Base-by-base conservation (phyloP, 768 basidiomycete genomes). In the Boletus rufocinnamomeus region DNA sequence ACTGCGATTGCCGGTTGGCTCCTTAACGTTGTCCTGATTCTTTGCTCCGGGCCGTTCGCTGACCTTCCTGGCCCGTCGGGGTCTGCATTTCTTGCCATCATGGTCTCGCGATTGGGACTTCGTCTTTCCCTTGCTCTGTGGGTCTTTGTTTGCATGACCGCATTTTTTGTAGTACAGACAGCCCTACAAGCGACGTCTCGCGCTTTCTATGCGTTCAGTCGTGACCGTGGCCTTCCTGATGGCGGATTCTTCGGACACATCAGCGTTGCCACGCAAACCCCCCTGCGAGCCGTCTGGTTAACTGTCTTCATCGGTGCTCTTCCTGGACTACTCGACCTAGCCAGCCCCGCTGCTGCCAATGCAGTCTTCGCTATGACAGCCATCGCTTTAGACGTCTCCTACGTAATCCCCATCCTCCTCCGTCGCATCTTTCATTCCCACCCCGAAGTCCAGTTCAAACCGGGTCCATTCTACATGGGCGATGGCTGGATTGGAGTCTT, bases 391-490 rank as follows among this genome's bases (percentile, higher is more conserved):
- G 84, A 85, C 64, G 68, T 82, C 11, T 81, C 80, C 43, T 85
- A 86, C 65, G 78, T 84, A 59, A 83, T 85, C 56, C 84, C 84
- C 23, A 79, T 85, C 65, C 70, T 81, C 61, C 74, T 79, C 59
- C 77, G 84, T 48, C 76, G 84, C 46, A 65, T 77, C 52, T 85
- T 76, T 66, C 72, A 74, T 58, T 76, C 77, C 58, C 84, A 86
- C 65, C 82, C 82, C 0, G 85, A 85, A 52, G 84, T 86, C 49
- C 65, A 72, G 37, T 86, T 86, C 75, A 77, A 75, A 40, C 85
- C 84, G 0, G 84, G 84, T 9, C 85, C 84, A 17, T 86, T 82
- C 69, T 85, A 83, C 72, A 77, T 86, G 77, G 80, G 83, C 25
- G 75, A 79, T 52, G 82, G 82, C 2, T 62, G 74, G 57, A 59